Conservation (phyloP, 306 rosid species). For the Gastrolobium bilobum region DNA sequence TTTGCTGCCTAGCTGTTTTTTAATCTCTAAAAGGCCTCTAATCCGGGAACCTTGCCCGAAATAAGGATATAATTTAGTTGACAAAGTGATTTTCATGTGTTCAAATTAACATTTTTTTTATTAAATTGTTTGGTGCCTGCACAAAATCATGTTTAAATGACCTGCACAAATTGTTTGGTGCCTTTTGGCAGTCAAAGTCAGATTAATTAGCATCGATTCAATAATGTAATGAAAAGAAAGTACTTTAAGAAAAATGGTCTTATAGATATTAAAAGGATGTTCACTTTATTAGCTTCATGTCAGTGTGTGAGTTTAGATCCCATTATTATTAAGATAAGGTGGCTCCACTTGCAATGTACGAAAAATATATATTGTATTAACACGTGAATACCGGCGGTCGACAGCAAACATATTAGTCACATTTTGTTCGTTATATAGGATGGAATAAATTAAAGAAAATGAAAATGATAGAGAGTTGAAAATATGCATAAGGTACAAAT, state of each 20-base stretch:
- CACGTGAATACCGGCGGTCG: too few relatives aligned
- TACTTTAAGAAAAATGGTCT: slow-evolving; percentile 1
- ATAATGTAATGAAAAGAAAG: slow-evolving; percentile 17
- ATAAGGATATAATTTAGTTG: neutral
- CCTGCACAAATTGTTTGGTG: neutral
- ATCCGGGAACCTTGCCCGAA: too few relatives aligned
- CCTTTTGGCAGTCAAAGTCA: neutral
- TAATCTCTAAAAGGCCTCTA: too few relatives aligned
- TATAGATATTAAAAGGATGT: neutral
- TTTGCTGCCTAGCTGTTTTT: too few relatives aligned
- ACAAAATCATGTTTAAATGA: neutral
- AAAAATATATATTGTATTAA: too few relatives aligned
- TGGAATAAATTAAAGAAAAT: too few relatives aligned
- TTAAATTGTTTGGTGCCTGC: neutral
- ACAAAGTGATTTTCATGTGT: neutral
- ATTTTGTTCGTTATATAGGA: too few relatives aligned
- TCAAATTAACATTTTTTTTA: neutral
- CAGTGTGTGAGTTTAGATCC: slow-evolving; percentile 23
- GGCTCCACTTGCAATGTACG: neutral
- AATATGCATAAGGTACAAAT: too few relatives aligned
- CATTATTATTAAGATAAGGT: neutral
- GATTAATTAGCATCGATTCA: slow-evolving; percentile 10
- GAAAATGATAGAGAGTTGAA: too few relatives aligned
- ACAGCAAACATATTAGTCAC: too few relatives aligned
- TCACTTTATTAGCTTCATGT: neutral